Base-by-base conservation (phyloP, 225 moss, liverwort and hornwort genomes). In the Marchantia polymorpha region DNA sequence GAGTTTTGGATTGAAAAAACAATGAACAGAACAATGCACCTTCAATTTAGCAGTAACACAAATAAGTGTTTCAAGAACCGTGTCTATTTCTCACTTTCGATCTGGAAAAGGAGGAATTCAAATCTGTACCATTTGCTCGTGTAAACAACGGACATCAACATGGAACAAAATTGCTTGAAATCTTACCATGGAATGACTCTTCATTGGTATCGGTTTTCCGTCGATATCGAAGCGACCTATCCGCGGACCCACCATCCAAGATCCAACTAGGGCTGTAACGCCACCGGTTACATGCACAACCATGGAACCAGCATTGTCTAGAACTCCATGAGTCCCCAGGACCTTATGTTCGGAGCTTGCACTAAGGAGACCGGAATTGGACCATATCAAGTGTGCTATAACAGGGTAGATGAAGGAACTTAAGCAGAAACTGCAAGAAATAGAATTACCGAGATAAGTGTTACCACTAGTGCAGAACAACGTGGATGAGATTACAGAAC, bases 351-450 rank as follows among this genome's bases (percentile, higher is more conserved):
- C 26, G 75, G 81, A 52, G 47, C 66, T 80, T 69, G 86, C 86
- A 83, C 86, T 86, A 53, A 86, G 64, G 55, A 81, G 80, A 74
- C 86, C 86, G 61, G 77, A 58, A 23, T 75, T 73, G 69, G 86
- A 83, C 86, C 86, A 86, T 83, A 86, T 86, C 78, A 86, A 77
- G 81, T 86, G 86, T 64, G 86, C 86, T 75, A 83, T 86, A 64
- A 86, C 83, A 69, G 86, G 86, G 69, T 86, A 86, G 78, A 86
- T 86, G 80, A 86, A 86, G 69, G 86, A 86, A 83, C 86, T 86
- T 83, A 86, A 78, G 77, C 80, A 86, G 83, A 86, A 86, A 80
- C 86, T 86, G 86, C 84, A 85, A 80, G 67, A 79, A 81, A 77
- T 64, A 72, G 52, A 72, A 73, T 16, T 55, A 72, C 79, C 78